Percentiles rank a stretch among this genome's conserved stretches.
Evolutionary conservation across 305 asterid species (phyloP).

Genomic region (Rubia peregrina): DNA sequence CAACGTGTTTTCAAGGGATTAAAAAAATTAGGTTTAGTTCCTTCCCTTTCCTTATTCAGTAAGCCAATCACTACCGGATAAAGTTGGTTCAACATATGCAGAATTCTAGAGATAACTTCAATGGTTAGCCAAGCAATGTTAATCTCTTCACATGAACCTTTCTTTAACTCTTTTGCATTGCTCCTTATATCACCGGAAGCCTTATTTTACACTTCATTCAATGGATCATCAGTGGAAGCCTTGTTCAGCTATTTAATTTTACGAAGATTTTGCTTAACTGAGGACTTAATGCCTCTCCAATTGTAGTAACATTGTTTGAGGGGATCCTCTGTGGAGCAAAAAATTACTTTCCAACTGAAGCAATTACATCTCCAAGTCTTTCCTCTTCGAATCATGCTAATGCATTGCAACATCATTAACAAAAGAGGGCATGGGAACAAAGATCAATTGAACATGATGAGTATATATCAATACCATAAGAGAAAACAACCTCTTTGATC

Average conservation of each 20-base stretch:
- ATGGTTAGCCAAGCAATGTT: conserved; percentile 45
- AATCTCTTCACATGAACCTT: too few relatives aligned
- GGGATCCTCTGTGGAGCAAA: conserved; percentile 77
- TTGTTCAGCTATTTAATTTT: conserved; percentile 81
- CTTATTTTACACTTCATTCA: too few relatives aligned
- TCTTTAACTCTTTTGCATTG: too few relatives aligned
- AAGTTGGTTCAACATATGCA: conserved; percentile 50
- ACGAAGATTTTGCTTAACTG: conserved; percentile 84
- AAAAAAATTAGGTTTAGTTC: conserved; percentile 31
- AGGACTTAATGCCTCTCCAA: conserved; percentile 83
- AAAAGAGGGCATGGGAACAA: neutral
- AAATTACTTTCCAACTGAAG: conserved; percentile 80
- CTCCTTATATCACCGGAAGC: too few relatives aligned
- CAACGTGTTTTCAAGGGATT: conserved; percentile 66
- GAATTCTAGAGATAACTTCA: conserved; percentile 38
- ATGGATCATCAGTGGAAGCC: too few relatives aligned
- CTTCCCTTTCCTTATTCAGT: conserved; percentile 49
- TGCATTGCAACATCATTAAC: conserved; percentile 2
- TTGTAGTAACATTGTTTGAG: conserved; percentile 70
- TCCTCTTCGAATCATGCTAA: conserved; percentile 28
- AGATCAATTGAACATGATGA: neutral
- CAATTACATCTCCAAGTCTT: conserved; percentile 43
- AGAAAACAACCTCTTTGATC: conserved; percentile 61
- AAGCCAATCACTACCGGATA: conserved; percentile 61
- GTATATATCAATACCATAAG: conserved; percentile 80